These are phyloP conservation scores for Akanthomyces lecanii DNA, from an alignment of 2,329 filamentous ascomycete genomes.

Conservation along the genomic window DNA sequence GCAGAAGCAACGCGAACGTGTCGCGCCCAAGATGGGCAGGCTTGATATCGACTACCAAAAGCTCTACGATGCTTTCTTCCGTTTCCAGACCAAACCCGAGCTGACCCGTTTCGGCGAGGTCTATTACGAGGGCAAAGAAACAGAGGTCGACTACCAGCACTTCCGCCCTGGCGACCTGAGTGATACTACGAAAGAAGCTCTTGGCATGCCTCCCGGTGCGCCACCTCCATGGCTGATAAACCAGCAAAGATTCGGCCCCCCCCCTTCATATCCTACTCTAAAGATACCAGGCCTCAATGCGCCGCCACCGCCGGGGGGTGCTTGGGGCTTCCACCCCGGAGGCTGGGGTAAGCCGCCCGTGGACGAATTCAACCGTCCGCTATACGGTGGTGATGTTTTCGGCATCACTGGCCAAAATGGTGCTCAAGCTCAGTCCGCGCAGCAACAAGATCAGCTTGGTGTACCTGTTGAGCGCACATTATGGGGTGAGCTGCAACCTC, in stretches of 20 bases:
- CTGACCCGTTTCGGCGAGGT: constrained; percentile 94
- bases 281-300: constrained; percentile 94
- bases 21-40: constrained; percentile 93
- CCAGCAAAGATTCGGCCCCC: constrained; percentile 88
- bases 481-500: constrained; percentile 88
- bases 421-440: constrained; percentile 21
- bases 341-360: constrained; percentile 95
- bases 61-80: constrained; percentile 97
- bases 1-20: constrained; percentile 91
- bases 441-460: constrained; percentile 43
- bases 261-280: constrained; percentile 90
- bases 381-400: constrained; percentile 94
- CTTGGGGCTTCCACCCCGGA: constrained; percentile 93
- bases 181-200: constrained; percentile 83
- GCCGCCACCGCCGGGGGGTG: constrained; percentile 79
- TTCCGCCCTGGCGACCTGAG: constrained; percentile 85
- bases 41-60: constrained; percentile 98
- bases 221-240: constrained; percentile 97
- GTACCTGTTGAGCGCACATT: constrained; percentile 82
- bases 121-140: constrained; percentile 99
- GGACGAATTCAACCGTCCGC: constrained; percentile 84
- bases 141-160: constrained; percentile 89
- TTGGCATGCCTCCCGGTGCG: constrained; percentile 88
- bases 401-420: constrained; percentile 58
- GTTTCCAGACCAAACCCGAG: constrained; percentile 93